A percentile compares a stretch with the other conserved stretches of the same genome.
Evolutionary conservation across 805 yeast species (phyloP).

Genomic region (Myxozyma melibiosi): DNA sequence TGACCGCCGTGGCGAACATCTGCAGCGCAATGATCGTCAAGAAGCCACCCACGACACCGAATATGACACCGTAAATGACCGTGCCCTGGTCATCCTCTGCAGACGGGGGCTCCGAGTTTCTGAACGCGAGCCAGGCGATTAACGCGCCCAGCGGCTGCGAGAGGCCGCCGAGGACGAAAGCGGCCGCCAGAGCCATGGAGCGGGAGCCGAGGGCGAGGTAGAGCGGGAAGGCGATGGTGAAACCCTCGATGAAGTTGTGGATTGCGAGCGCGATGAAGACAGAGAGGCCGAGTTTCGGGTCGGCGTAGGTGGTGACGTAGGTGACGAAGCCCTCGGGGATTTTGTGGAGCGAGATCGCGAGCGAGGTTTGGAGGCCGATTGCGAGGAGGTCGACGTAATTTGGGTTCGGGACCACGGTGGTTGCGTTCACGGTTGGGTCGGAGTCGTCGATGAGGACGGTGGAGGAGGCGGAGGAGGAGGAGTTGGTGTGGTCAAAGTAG

Average conservation of each 20-base stretch:
- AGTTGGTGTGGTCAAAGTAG: background rate
- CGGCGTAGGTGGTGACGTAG: constrained; percentile 71
- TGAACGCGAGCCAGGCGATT: constrained; percentile 58
- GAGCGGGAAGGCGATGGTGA: constrained; percentile 87
- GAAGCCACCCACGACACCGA: constrained; percentile 75
- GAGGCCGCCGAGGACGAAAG: constrained; percentile 73
- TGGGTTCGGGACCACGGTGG: constrained; percentile 68
- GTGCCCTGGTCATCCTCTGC: constrained; percentile 17
- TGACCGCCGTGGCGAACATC: constrained; percentile 38
- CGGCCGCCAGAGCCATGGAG: constrained; percentile 61
- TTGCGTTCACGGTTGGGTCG: constrained; percentile 39
- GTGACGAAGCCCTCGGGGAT: constrained; percentile 94
- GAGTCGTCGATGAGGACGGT: constrained; percentile 21
- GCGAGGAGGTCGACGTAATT: constrained; percentile 81
- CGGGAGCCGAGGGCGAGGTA: constrained; percentile 72
- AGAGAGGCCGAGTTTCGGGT: constrained; percentile 69
- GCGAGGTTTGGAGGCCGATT: constrained; percentile 85
- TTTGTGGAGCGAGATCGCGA: constrained; percentile 87
- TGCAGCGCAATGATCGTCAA: constrained; percentile 70
- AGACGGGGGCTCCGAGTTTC: constrained; percentile 20
- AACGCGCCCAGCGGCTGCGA: constrained; percentile 91
- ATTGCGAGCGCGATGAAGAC: constrained; percentile 83
- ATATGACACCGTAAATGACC: constrained; percentile 56
- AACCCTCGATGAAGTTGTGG: constrained; percentile 93
- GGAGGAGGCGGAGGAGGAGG: constrained; percentile 16